Base-by-base conservation (phyloP, 1,284 basidiomycete species). In the Pseudozyma tsukubaensis region DNA sequence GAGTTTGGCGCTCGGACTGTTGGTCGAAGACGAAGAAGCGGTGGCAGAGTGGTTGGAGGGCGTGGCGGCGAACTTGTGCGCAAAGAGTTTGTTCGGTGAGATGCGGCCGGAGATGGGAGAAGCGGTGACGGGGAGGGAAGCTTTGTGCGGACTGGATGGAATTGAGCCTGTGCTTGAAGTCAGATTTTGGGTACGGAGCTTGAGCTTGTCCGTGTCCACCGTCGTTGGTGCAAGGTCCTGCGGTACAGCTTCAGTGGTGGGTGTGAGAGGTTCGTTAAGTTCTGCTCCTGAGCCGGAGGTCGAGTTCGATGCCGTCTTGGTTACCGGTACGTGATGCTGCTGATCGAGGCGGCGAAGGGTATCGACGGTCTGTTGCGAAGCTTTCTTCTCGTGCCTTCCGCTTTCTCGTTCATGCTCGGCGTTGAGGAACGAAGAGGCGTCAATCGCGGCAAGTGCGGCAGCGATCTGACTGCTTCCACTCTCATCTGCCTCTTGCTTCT, bases 31-130 rank as follows among this genome's bases (percentile, higher is more conserved):
- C 5, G 29, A 1, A 12, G 63, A 59, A 29, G 19, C 24, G 9
- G 57, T 16, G 16, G 24, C 24, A 29, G 54, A 53, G 7, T 19
- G 4, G 32, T 24, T 52, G 16, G 60, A 56, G 29, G 47, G 39
- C 0, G 19, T 59, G 11, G 60, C 48, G 7, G 53, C 60, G n/a
- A 73, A 68, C 36, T 59, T 64, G 53, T 70, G 67, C 13, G 66
- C 67, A 21, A 61, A 64, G 19, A 74, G 62, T 40, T 74, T 74
- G 50, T 50, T 61, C 19, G 72, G 72, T 42, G 72, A 74, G 19
- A 74, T 74, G 2, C 72, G 42, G 2, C 72, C 72, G 19, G 61
- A 50, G 8, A 40, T 32, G 18, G 34, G 50, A 1, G 50, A 35
- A 0, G 45, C n/a, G 4, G 50, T 16, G 0, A 54, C 21, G 16